Evolutionary conservation across 306 rosid genomes (phyloP), one percentile per base, ranked within the genome.

Genomic region (Boehmeria nivea): DNA sequence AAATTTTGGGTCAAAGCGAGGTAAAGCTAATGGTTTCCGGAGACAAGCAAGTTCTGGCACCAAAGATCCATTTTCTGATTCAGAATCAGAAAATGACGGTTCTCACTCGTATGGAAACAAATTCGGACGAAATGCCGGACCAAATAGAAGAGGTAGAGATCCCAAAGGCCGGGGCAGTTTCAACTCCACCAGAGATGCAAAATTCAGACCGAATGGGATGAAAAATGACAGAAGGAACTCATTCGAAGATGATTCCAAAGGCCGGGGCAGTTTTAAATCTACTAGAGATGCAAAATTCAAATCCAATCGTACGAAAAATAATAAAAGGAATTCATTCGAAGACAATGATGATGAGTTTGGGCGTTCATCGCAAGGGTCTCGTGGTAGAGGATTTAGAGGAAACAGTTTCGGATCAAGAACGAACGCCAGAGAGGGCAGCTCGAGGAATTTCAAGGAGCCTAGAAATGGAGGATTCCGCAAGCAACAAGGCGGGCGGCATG

Each of bases 311-410:
- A 63, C 23, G 64, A 74, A 53, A 27, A 64, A 79, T 45, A 60
- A 72, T 62, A 58, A 74, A 65, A 59, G 61, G 66, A 72, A 78
- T 47, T 57, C 54, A 52, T 77, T 72, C 55, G 12, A 46, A 6
- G 81, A 81, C 45, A n/a, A 14, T 59, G 83, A 48, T 1, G 79
- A 80, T 59, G 82, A 82, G 45, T 71, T 61, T 69, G 85, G 71
- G 38, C 63, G 71, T 60, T 40, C 70, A 43, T 44, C 81, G 21
- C 62, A 55, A 3, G 66, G 80, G 25, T 66, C 75, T 66, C 74
- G 48, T 56, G 58, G 76, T 33, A 66, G 71, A 48, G 74, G 77
- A 63, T 77, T 80, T 48, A 47, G 3, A 12, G 78, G 73, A 50
- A 73, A 48, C 20, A 24, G 61, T 19, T 63, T 47, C 63, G 50